A percentile compares a stretch with the other conserved stretches of the same genome.
phyloP scores from a whole-genome alignment of 345 rosid species.

The Sonneratia alba region DNA sequence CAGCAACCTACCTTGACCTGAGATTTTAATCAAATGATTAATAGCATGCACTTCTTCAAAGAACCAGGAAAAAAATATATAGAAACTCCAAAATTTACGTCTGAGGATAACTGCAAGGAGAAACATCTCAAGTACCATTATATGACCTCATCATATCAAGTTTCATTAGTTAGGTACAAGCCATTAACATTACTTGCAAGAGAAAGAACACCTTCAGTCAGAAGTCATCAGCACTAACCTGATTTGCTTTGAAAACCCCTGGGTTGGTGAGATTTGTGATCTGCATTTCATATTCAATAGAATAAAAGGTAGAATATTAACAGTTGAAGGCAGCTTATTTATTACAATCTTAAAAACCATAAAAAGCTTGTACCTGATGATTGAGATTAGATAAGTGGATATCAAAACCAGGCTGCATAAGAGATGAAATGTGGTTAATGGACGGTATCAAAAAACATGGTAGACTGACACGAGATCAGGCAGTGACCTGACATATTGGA shows the following conservation, averaged over 20 bases:
- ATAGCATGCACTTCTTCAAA: background rate
- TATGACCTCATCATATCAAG: background rate
- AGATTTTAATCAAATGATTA: slow-evolving; percentile 8
- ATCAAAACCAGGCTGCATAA: slow-evolving; percentile 72
- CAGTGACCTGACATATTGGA: background rate
- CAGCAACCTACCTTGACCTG: slow-evolving; percentile 91
- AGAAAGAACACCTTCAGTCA: background rate
- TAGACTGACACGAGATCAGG: background rate
- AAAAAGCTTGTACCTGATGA: slow-evolving; percentile 45
- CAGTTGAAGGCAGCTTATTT: background rate
- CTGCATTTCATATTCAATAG: slow-evolving; percentile 26
- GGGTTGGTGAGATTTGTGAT: slow-evolving; percentile 68
- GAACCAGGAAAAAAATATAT: background rate
- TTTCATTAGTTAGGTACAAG: background rate
- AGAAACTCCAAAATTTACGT: background rate
- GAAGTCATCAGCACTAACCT: slow-evolving; percentile 29
- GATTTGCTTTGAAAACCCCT: slow-evolving; percentile 64
- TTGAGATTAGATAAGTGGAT: slow-evolving; percentile 33
- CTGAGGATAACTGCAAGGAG: background rate
- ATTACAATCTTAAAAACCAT: background rate
- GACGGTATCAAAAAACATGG: background rate
- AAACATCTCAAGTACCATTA: background rate
- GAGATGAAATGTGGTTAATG: background rate
- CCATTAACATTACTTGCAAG: background rate
- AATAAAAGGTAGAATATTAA: background rate